These are phyloP conservation scores for Puccinia coronata DNA, from an alignment of 1,284 basidiomycete species.

Conservation along the genomic window DNA sequence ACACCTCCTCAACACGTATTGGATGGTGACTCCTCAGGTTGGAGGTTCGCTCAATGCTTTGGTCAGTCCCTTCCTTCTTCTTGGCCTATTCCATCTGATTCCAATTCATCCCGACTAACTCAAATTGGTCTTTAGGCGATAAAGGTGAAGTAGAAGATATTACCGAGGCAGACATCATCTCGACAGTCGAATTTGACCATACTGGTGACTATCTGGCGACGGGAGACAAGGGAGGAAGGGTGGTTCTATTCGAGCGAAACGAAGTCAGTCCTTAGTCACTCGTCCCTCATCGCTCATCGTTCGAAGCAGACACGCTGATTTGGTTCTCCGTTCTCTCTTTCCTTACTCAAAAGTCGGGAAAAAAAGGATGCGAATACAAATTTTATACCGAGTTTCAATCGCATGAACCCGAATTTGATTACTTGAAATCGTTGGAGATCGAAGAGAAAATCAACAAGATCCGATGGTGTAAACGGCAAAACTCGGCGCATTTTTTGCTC, in stretches of 20 bases:
- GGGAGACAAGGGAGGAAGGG: slow-evolving; percentile 95
- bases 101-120: background rate
- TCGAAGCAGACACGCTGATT: too few species aligned
- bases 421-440: slow-evolving; percentile 98
- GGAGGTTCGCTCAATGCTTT: slow-evolving; percentile 99
- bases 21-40: slow-evolving; percentile 61
- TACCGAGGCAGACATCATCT: slow-evolving; percentile 77
- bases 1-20: slow-evolving; percentile 28
- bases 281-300: too few species aligned
- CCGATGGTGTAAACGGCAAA: slow-evolving; percentile 98
- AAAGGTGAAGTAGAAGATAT: slow-evolving; percentile 88
- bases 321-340: background rate
- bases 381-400: slow-evolving; percentile 99
- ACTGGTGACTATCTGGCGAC: slow-evolving; percentile 99
- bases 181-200: slow-evolving; percentile 98
- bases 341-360: slow-evolving; percentile 61
- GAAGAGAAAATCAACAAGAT: slow-evolving; percentile 99
- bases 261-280: slow-evolving; percentile 67
- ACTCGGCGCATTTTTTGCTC: slow-evolving; percentile 92
- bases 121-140: slow-evolving; percentile 51
- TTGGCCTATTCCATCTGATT: background rate
- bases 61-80: slow-evolving; percentile 70
- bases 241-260: slow-evolving; percentile 97
- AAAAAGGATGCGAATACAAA: slow-evolving; percentile 99
- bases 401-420: slow-evolving; percentile 99